Conservation (phyloP, 129 eudicot species). For the Artemisia annua region DNA sequence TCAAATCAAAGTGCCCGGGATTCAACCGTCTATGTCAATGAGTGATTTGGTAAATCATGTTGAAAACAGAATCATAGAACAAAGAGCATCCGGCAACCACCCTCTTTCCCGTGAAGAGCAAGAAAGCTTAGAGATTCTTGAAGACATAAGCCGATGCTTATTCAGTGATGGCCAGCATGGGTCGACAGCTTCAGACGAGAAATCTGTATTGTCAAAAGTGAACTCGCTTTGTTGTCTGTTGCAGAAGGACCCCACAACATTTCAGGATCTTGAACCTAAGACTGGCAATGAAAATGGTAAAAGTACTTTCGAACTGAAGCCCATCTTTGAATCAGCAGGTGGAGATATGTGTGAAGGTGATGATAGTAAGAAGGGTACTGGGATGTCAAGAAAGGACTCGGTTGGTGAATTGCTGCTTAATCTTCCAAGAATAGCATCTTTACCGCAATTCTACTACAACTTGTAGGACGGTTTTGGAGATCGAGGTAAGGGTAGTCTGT, state of each 20-base stretch:
- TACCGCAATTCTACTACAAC: conserved; percentile 72
- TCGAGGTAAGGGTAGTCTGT: conserved; percentile 16
- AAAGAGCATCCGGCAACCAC: conserved; percentile 42
- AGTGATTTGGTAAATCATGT: conserved; percentile 66
- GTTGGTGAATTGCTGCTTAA: conserved; percentile 79
- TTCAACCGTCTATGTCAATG: conserved; percentile 70
- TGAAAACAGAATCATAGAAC: conserved; percentile 51
- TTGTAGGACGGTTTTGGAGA: conserved; percentile 31
- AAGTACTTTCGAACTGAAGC: conserved; percentile 12
- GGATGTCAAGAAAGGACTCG: conserved; percentile 80
- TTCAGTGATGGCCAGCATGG: conserved; percentile 44
- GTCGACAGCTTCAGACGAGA: conserved; percentile 58
- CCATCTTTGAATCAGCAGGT: conserved; percentile 8
- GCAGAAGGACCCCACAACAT: conserved; percentile 57
- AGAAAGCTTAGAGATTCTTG: conserved; percentile 56
- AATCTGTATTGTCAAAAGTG: conserved; percentile 67
- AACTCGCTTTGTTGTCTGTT: conserved; percentile 81
- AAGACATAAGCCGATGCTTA: conserved; percentile 50
- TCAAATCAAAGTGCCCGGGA: conserved; percentile 48
- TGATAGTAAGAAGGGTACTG: conserved; percentile 30
- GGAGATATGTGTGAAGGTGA: conserved; percentile 26
- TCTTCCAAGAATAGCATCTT: conserved; percentile 87
- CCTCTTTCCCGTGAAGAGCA: conserved; percentile 39
- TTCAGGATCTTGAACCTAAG: conserved; percentile 31
- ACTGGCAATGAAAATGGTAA: conserved; percentile 9